phyloP scores from a whole-genome alignment of 179 eudicot genomes.

The Carnegiea gigantea region DNA sequence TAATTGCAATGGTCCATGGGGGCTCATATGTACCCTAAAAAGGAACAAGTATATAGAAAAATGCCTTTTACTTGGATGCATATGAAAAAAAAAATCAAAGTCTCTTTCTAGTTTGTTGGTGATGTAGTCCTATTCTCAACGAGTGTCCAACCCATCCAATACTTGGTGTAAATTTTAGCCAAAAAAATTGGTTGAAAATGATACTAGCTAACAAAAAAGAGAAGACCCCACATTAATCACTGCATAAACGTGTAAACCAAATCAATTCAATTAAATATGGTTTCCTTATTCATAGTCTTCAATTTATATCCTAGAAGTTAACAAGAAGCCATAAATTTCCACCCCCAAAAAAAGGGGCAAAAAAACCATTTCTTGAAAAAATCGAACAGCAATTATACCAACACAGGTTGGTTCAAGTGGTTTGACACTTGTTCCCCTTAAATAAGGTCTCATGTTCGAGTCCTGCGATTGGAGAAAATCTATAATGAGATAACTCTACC shows the following conservation, averaged over 20 bases:
- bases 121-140: slow-evolving; percentile 25
- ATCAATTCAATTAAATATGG: slow-evolving; percentile 9
- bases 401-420: too few species aligned
- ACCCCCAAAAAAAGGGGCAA: background rate
- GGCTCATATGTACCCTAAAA: background rate
- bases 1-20: slow-evolving; percentile 4
- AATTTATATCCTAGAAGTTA: slow-evolving; percentile 19
- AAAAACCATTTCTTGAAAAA: background rate
- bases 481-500: too few species aligned
- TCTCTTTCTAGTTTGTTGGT: slow-evolving; percentile 28
- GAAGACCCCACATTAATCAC: slow-evolving; percentile 9
- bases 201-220: slow-evolving; percentile 18
- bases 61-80: background rate
- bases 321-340: slow-evolving; percentile 26
- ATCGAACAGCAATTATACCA: background rate
- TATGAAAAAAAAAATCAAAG: slow-evolving; percentile 27
- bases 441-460: too few species aligned
- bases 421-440: too few species aligned
- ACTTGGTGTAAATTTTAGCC: slow-evolving; percentile 24
- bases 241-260: slow-evolving; percentile 32
- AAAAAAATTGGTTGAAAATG: slow-evolving; percentile 31
- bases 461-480: too few species aligned
- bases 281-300: slow-evolving; percentile 1
- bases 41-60: background rate
- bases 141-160: slow-evolving; percentile 3